Base-by-base conservation (phyloP, 352 stramenopile species). In the Nothophytophthora sp. region DNA sequence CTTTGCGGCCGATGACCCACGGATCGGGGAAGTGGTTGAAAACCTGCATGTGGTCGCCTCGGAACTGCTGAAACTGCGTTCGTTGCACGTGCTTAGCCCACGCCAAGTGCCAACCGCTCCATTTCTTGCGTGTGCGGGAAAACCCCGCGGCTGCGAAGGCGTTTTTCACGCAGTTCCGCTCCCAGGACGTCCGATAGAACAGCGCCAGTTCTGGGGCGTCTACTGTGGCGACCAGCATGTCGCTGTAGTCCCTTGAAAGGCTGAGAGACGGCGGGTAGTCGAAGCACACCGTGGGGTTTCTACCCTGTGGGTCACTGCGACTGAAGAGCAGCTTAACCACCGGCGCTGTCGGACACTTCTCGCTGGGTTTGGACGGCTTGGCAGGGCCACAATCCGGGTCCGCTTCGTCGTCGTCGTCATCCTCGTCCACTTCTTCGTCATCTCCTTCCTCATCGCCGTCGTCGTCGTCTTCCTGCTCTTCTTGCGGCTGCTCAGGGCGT, bases 121-220 rank as follows among this genome's bases (percentile, higher is more conserved):
- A 81, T 23, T 76, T 81, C 48, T 86, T 88, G 44, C 63, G 68
- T 10, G 76, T 84, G 15, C 86, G 80, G 2, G 58, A 55, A 28
- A 97, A 61, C 0, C 90, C 90, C 0, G 88, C 88, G 7, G 71
- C 67, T 8, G 73, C 75, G 40, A 97, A 96, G 0, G 88, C 82
- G 40, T 96, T 95, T 62, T 96, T 96, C n/a, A 97, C 82, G 52
- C 87, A 96, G 59, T 96, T 97, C 24, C 90, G 81, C 47, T 97
- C 90, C 90, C 90, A 97, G 30, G 94, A 87, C 2, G 81, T 90
- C 48, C 90, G 90, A 67, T 89, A 96, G 23, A 82, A 71, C 10
- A 90, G 51, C 28, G 52, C 52, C 2, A 75, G 60, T 13, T 82
- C 51, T 25, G 56, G 58, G 6, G 67, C 39, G 5, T 73, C 69